Evolutionary conservation across 176 grass and related monocot genomes (phyloP).

Genomic region (Paspalum notatum): DNA sequence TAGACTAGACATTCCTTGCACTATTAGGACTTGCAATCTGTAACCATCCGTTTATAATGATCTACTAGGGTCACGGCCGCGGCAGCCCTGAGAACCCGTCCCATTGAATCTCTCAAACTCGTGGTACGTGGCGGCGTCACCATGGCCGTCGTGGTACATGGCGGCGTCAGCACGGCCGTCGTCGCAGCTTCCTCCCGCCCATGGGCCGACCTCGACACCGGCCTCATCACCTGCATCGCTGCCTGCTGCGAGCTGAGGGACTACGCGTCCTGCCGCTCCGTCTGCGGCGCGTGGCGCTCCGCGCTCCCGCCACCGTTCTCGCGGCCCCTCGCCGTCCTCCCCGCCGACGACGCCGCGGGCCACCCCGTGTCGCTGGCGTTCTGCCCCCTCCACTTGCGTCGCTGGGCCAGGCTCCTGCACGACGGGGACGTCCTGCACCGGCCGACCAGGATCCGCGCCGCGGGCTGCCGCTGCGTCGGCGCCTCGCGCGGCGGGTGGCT

Average conservation of each 20-base stretch:
- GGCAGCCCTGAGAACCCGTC: no score
- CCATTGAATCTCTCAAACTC: no score
- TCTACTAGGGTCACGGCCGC: no score
- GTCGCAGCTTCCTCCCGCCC: not conserved
- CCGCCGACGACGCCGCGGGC: not conserved
- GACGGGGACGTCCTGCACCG: not conserved
- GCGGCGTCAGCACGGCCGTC: not conserved
- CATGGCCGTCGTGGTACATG: not conserved
- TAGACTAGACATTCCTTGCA: no score
- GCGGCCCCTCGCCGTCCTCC: constrained; percentile 11
- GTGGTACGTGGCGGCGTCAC: not conserved
- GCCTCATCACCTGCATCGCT: constrained; percentile 8
- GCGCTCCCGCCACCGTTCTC: constrained; percentile 31
- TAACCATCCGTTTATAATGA: no score
- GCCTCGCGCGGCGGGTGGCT: constrained; percentile 32
- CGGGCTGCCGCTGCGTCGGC: constrained; percentile 26
- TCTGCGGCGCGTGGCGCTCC: constrained; percentile 17
- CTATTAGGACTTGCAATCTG: no score
- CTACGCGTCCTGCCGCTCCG: constrained; percentile 26
- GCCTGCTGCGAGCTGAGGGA: not conserved
- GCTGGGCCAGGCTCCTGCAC: constrained; percentile 6
- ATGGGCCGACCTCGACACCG: constrained; percentile 18
- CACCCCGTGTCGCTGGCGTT: constrained; percentile 19
- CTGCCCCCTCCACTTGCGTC: not conserved
- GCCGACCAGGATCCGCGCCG: not conserved